Base-by-base conservation (phyloP, 192 early-diverging fungal genomes). In the Pilobolus umbonatus region DNA sequence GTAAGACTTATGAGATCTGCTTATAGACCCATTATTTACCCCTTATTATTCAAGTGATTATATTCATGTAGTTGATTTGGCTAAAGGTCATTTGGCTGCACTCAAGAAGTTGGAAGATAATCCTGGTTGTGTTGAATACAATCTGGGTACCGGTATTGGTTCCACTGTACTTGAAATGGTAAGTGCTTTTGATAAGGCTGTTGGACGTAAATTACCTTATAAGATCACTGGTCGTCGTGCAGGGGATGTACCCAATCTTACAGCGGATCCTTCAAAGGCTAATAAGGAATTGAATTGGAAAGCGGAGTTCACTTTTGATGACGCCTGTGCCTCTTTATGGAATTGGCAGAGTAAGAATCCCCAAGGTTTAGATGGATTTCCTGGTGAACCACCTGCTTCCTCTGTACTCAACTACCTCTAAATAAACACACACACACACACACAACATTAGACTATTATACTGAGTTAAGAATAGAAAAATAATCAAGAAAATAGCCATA, bases 41-140 rank as follows among this genome's bases (percentile, higher is more conserved):
- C 8, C n/a, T 44, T 19, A 44, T 11, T 2, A 8, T 21, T 46
- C 19, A 50, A 80, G 94, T 38, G 96, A 98, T 71, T 98, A 98
- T 70, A 88, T 98, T 52, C 94, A 98, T 69, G 93, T 98, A 8
- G 88, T 90, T 55, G 96, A 98, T 67, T 75, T 97, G 31, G 88
- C 95, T 4, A 65, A 76, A 34, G 96, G 89, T 12, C 96, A 98
- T 63, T 85, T 95, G 29, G 82, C 84, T 44, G 92, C 96, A 2
- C 66, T 98, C 25, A 80, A 88, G 53, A 87, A 93, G 46, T 74
- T 95, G 52, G 53, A 73, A 11, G 59, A 66, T 22, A 78, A 85
- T 60, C 68, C 71, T 52, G 78, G 74, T 15, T 82, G 75, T 63
- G 77, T 86, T 59, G 69, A 85, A 30, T 98, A 90, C 62, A 98